Percentiles rank a stretch among this genome's conserved stretches.
phyloP scores from a whole-genome alignment of 306 rosid genomes.

The Glycyrrhiza uralensis region DNA sequence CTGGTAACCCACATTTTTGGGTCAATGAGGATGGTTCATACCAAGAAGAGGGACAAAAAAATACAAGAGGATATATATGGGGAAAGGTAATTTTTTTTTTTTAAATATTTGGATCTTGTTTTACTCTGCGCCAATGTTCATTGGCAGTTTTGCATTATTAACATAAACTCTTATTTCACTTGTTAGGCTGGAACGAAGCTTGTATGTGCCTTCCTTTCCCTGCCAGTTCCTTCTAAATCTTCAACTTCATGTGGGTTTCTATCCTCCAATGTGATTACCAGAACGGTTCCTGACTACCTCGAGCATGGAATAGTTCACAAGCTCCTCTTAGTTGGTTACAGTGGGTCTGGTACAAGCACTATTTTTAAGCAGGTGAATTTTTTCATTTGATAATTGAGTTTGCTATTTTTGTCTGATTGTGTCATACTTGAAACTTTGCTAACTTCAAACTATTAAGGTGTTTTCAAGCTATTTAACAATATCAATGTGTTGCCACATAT shows the following conservation, averaged over 20 bases:
- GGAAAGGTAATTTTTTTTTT: conserved; percentile 69
- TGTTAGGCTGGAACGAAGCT: conserved; percentile 93
- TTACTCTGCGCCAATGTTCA: neutral
- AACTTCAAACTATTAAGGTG: neutral
- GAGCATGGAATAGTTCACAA: conserved; percentile 87
- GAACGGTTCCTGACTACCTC: conserved; percentile 67
- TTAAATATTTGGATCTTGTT: neutral
- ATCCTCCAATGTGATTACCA: conserved; percentile 45
- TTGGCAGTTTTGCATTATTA: conserved; percentile 12
- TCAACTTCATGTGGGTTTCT: conserved; percentile 60
- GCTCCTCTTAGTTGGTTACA: conserved; percentile 85
- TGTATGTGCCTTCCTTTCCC: conserved; percentile 81
- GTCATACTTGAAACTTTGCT: conserved; percentile 6
- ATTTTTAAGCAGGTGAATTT: conserved; percentile 94
- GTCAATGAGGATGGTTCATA: conserved; percentile 98
- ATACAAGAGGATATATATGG: conserved; percentile 94
- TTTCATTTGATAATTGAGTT: conserved; percentile 1
- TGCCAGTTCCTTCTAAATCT: conserved; percentile 81
- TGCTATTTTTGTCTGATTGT: neutral
- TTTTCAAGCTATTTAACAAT: conserved; percentile 4
- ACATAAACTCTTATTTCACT: conserved; percentile 3
- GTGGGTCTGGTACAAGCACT: conserved; percentile 97
- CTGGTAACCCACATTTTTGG: conserved; percentile 99
- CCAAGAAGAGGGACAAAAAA: conserved; percentile 99
- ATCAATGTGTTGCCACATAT: neutral